Evolutionary conservation across 306 rosid species (phyloP).

Genomic region (Inga oerstediana): DNA sequence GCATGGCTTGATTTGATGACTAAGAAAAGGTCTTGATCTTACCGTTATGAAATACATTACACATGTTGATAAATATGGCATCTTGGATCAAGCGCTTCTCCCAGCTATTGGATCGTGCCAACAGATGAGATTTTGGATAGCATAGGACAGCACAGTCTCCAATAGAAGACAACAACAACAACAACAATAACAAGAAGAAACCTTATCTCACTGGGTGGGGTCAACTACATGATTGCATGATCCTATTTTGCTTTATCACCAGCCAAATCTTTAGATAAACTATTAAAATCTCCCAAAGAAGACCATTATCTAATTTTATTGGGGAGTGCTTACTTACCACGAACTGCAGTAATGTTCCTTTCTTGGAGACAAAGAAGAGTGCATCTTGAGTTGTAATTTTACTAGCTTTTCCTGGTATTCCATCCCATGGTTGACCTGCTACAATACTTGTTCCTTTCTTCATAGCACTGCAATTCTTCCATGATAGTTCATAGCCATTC

Average conservation of each 20-base stretch:
- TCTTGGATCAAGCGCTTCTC: background rate
- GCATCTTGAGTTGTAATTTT: slow-evolving; percentile 74
- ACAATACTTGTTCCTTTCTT: slow-evolving; percentile 62
- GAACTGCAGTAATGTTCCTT: slow-evolving; percentile 76
- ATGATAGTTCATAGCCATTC: slow-evolving; percentile 58
- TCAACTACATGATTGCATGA: background rate
- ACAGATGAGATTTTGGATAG: background rate
- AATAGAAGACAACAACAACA: background rate
- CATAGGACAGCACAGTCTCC: background rate
- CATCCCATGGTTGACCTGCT: slow-evolving; percentile 94
- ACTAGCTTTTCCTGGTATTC: slow-evolving; percentile 52
- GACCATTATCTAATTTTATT: background rate
- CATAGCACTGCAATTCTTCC: slow-evolving; percentile 78
- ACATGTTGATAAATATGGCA: background rate
- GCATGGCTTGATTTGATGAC: background rate
- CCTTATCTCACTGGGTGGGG: background rate
- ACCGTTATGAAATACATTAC: background rate
- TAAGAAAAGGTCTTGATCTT: background rate
- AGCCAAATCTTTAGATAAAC: background rate
- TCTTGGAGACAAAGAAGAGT: slow-evolving; percentile 81
- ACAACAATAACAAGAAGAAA: too few relatives aligned
- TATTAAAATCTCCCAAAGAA: background rate
- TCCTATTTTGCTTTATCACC: background rate
- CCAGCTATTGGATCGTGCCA: background rate
- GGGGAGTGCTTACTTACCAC: slow-evolving; percentile 55